Evolutionary conservation across 164 flowering plant genomes (phyloP), one percentile per base, ranked within the genome.

Genomic region (Liquidambar formosana): DNA sequence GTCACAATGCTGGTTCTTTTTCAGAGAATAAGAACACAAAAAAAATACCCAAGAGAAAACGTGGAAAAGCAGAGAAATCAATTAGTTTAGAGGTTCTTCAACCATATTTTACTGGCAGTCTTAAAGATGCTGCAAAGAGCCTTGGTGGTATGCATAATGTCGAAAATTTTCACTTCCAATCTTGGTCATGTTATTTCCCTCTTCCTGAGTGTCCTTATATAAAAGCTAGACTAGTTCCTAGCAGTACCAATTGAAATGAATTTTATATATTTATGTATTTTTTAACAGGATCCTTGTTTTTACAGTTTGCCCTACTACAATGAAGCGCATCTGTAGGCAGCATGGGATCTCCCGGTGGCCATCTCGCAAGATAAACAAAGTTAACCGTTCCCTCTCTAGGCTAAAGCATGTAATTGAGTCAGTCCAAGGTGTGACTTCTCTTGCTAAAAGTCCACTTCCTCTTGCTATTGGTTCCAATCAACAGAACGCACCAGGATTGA

Each of bases 271-370:
- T n/a, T n/a, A n/a, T n/a, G n/a, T n/a, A n/a, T 44, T 64, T 74
- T 75, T 33, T 23, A 64, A 28, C 22, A 51, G 47, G 23, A 0
- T 78, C 74, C 61, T 74, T 68, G 57, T 38, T 69, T 71, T 71
- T 75, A 45, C 91, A 95, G 99, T 93, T 78, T 95, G 97, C 71
- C 97, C 97, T 3, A 93, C 99, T 19, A 95, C 99, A 69, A 91
- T 95, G 97, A 95, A 95, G 82, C 96, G 99, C 46, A 95, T 95
- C 63, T 95, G 99, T 68, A 73, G 99, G 80, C 94, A 91, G 74
- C 97, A 95, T 78, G 97, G 99, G 43, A 95, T 95, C 65, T 88
- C 97, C 23, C 76, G 97, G 12, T 93, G 99, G 99, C 97, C 97
- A 53, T 95, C 97, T 74, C 97, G 96, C 73, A 95, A 93, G 81